Percentiles rank a stretch among this genome's conserved stretches.
These are phyloP conservation scores for Vitis hybrid DNA, from an alignment of 177 flowering plant species.

Conservation along the genomic window DNA sequence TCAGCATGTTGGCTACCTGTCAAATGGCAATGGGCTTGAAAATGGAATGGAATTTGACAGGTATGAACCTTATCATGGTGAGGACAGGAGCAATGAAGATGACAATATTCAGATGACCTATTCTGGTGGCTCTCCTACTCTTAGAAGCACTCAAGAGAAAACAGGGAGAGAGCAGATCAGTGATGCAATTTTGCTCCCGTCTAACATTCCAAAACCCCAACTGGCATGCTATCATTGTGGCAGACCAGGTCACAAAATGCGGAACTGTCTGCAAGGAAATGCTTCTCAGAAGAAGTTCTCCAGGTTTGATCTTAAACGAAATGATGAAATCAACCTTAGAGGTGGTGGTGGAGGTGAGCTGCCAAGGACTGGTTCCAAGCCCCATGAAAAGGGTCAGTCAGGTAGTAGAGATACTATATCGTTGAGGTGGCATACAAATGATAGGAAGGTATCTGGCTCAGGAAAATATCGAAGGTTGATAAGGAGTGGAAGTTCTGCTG, in stretches of 20 bases:
- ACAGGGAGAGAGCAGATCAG: constrained; percentile 2
- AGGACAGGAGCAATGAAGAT: constrained; percentile 26
- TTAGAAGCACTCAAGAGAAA: constrained; percentile 19
- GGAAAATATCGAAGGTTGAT: constrained; percentile 12
- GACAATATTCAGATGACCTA: constrained; percentile 13
- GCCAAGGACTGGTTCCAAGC: constrained; percentile 15
- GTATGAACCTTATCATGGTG: constrained; percentile 42
- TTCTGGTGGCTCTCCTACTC: constrained; percentile 25
- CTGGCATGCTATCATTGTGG: constrained; percentile 43
- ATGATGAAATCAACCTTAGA: constrained; percentile 10
- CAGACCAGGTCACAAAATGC: constrained; percentile 36
- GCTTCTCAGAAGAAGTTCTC: constrained; percentile 16
- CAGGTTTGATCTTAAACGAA: constrained; percentile 17
- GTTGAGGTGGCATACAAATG: constrained; percentile 11
- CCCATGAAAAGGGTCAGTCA: constrained; percentile 13
- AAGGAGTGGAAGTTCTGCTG: constrained; percentile 12
- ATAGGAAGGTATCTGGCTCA: constrained; percentile 16
- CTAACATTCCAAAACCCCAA: constrained; percentile 14
- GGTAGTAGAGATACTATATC: constrained; percentile 11
- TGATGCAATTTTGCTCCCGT: constrained; percentile 10
- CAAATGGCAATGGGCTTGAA: constrained; percentile 24
- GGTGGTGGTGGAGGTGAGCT: constrained; percentile 20
- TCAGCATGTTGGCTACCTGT: constrained; percentile 18
- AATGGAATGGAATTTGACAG: constrained; percentile 35
- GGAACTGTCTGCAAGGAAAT: constrained; percentile 30